phyloP scores from a whole-genome alignment of 164 flowering plant species.

The Warburgia ugandensis region DNA sequence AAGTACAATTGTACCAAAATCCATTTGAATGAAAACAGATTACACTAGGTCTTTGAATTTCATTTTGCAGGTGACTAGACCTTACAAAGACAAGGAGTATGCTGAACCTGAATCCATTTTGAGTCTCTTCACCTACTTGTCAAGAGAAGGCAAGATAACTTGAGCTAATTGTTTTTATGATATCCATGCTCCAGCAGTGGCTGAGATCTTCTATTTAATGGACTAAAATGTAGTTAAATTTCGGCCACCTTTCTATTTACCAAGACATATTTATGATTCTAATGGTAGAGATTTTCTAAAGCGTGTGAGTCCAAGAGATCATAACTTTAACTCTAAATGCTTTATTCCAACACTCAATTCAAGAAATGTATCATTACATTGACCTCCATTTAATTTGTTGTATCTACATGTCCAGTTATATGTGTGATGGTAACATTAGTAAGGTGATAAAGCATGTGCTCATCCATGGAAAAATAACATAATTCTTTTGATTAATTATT shows the following conservation, averaged over 20 bases:
- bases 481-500: too few species aligned
- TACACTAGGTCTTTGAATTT: too few species aligned
- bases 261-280: conserved; percentile 58
- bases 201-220: background rate
- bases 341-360: background rate
- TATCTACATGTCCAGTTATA: background rate
- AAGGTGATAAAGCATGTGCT: background rate
- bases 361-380: background rate
- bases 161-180: background rate
- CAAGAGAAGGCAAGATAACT: background rate
- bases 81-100: conserved; percentile 66
- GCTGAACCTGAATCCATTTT: conserved; percentile 80
- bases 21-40: too few species aligned
- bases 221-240: conserved; percentile 1
- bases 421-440: background rate
- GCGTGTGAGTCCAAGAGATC: too few species aligned
- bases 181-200: background rate
- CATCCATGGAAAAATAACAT: background rate
- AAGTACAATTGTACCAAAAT: too few species aligned
- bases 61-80: conserved; percentile 16
- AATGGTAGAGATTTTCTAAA: conserved; percentile 82
- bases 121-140: conserved; percentile 16
- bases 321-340: background rate
- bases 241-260: conserved; percentile 74
- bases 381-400: background rate